Evolutionary conservation across 179 eudicot species (phyloP).

Genomic region (Vitellaria paradoxa): DNA sequence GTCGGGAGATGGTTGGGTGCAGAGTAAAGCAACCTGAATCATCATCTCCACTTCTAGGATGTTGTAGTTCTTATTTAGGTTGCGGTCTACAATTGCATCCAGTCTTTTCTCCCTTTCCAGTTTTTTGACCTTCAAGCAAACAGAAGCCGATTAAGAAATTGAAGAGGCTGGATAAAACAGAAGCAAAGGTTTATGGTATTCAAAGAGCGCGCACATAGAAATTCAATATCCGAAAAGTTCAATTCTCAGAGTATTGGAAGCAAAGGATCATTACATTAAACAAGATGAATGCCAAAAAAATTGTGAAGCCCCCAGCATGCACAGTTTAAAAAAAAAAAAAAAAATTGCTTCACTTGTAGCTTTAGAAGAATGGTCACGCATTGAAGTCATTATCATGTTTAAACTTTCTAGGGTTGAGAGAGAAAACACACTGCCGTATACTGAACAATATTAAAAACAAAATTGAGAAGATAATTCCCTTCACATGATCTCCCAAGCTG

Average conservation of each 20-base stretch:
- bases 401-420: not conserved
- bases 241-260: not conserved
- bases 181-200: not conserved
- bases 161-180: not conserved
- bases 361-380: not conserved
- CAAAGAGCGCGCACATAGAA: no score
- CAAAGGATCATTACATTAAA: not conserved
- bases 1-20: slow-evolving; percentile 86
- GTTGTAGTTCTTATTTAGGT: slow-evolving; percentile 47
- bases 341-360: no score
- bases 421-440: not conserved
- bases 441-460: not conserved
- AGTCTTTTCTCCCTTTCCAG: slow-evolving; percentile 73
- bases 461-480: not conserved
- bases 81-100: slow-evolving; percentile 76
- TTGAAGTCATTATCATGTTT: not conserved
- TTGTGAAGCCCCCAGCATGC: no score
- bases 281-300: no score
- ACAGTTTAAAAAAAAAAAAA: no score
- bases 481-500: not conserved
- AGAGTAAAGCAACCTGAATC: slow-evolving; percentile 87
- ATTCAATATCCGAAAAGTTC: not conserved
- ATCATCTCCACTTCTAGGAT: slow-evolving; percentile 77
- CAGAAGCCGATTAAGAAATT: not conserved
- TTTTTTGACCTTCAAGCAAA: slow-evolving; percentile 62